Evolutionary conservation across 768 basidiomycete genomes (phyloP).

Genomic region (Phaeotremella fagi): DNA sequence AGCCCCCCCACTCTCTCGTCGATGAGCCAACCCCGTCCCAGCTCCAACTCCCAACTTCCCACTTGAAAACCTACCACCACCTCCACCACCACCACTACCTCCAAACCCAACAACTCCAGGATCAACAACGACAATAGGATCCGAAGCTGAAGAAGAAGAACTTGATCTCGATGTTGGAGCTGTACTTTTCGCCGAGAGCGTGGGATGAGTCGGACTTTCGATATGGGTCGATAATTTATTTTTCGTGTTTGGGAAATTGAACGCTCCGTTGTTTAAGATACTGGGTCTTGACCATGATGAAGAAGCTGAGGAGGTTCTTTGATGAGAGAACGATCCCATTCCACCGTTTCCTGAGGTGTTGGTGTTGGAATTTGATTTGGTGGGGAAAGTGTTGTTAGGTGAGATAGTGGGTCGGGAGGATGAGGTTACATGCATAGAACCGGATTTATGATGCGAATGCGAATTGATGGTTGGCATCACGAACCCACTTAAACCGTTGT

Average conservation of each 20-base stretch:
- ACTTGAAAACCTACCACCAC: neutral
- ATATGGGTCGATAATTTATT: slow-evolving; percentile 29
- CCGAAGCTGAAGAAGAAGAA: slow-evolving; percentile 8
- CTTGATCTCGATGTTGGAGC: slow-evolving; percentile 12
- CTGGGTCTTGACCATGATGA: slow-evolving; percentile 13
- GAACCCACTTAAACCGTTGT: slow-evolving; percentile 3
- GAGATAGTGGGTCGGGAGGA: neutral
- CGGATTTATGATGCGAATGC: neutral
- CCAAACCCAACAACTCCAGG: slow-evolving; percentile 7
- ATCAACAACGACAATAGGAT: slow-evolving; percentile 26
- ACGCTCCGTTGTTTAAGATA: slow-evolving; percentile 12
- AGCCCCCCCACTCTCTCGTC: slow-evolving; percentile 40
- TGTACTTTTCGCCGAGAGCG: slow-evolving; percentile 3
- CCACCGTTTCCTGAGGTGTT: neutral
- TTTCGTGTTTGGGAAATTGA: slow-evolving; percentile 17
- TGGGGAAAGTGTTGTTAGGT: neutral
- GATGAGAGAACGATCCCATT: slow-evolving; percentile 8
- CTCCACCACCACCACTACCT: neutral
- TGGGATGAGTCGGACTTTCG: slow-evolving; percentile 20
- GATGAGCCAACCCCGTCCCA: neutral
- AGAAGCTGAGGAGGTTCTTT: slow-evolving; percentile 19
- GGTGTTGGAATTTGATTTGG: neutral
- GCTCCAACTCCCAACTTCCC: slow-evolving; percentile 1
- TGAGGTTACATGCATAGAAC: neutral
- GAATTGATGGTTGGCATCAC: slow-evolving; percentile 4